These are phyloP conservation scores for Penicillium sclerotiorum DNA, from an alignment of 2,329 filamentous ascomycete genomes.

Conservation along the genomic window DNA sequence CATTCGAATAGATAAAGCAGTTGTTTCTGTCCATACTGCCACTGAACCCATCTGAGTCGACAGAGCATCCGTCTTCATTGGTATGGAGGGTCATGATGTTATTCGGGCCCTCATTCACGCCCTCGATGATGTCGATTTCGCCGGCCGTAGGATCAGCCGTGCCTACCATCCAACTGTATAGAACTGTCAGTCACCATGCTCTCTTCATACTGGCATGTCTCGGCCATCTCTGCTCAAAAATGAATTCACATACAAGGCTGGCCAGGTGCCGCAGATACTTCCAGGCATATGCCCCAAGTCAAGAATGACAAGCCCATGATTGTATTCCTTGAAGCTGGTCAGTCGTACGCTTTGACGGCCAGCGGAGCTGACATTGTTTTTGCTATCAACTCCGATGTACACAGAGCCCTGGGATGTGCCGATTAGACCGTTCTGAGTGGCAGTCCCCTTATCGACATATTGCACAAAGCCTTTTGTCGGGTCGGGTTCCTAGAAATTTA, in stretches of 20 bases:
- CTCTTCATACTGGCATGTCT: background rate
- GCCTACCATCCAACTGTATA: slow-evolving; percentile 59
- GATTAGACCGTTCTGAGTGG: slow-evolving; percentile 61
- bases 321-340: slow-evolving; percentile 65
- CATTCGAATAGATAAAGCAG: slow-evolving; percentile 57
- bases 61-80: slow-evolving; percentile 56
- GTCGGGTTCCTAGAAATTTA: slow-evolving; percentile 51
- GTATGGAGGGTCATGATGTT: slow-evolving; percentile 72
- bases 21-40: slow-evolving; percentile 54
- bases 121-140: slow-evolving; percentile 81
- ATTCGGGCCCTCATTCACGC: slow-evolving; percentile 64
- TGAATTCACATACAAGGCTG: slow-evolving; percentile 57
- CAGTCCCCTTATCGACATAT: slow-evolving; percentile 63
- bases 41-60: slow-evolving; percentile 53
- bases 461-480: slow-evolving; percentile 75
- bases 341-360: slow-evolving; percentile 74
- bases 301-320: slow-evolving; percentile 68
- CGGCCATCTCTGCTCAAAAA: background rate
- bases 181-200: background rate
- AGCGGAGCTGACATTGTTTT: slow-evolving; percentile 54
- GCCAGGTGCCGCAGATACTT: slow-evolving; percentile 72
- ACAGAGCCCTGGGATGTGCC: slow-evolving; percentile 58
- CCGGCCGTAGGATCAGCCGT: slow-evolving; percentile 69
- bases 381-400: slow-evolving; percentile 71
- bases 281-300: slow-evolving; percentile 75